Base-by-base conservation (phyloP, 2,329 filamentous ascomycete genomes). In the Thielaviopsis euricoi region DNA sequence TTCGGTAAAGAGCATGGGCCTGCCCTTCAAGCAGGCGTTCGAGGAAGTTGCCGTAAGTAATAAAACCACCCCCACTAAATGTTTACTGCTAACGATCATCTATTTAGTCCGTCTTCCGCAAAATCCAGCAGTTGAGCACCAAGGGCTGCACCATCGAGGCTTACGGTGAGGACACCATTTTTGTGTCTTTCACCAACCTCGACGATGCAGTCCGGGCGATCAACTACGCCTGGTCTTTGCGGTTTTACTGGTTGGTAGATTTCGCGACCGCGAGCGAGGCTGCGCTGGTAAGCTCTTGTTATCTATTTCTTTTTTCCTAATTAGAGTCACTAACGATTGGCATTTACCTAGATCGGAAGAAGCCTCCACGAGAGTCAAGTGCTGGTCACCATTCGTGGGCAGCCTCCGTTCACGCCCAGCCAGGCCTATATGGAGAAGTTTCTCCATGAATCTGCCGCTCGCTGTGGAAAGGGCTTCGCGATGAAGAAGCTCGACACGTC, bases 401-500 rank as follows among this genome's bases (percentile, higher is more conserved):
- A n/a, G 15, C 43, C 53, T 1, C 53, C 53, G 22, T 48, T 56
- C 52, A 22, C 51, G 48, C 52, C 61, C 59, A 60, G 59, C 56
- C 58, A 59, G 51, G 23, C 53, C 54, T 59, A 60, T 50, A 55
- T 59, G 54, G 59, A 43, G 19, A 50, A 40, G 22, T 55, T 57
- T 19, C 51, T 40, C 33, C 46, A 29, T 43, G 26, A 52, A 23
- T 55, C 33, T n/a, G 22, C 46, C 13, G 37, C 37, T 29, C 37
- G 46, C n/a, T 43, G 46, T 19, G 53, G 53, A 21, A 33, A 55
- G 19, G 53, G 43, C 17, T 46, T 64, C 62, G 64, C 43, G 59
- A 75, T 76, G 69, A 67, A 71, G 37, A 43, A 43, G 37, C 37
- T 43, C 37, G 2, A 15, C 2, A 43, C 37, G 1, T 43, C 7